Base-by-base conservation (phyloP, 1,284 basidiomycete genomes). In the Rhizoctonia solani region DNA sequence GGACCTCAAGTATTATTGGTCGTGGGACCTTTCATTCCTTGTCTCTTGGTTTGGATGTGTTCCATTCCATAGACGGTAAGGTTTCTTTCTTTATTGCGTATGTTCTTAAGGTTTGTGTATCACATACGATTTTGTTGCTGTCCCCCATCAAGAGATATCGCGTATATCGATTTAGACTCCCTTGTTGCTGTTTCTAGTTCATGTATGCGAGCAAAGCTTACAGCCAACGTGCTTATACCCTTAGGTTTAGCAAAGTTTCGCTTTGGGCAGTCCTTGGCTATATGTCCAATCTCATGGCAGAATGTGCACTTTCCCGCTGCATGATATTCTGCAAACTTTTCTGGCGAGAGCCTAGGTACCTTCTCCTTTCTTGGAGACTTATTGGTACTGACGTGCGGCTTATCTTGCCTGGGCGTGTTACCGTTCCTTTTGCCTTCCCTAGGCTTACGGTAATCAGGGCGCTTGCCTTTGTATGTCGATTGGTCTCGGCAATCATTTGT, bases 1-100 rank as follows among this genome's bases (percentile, higher is more conserved):
- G 21, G 0, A 76, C 71, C 0, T 72, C 69, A 1, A 78, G 70
- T 0, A 77, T 72, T 4, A 76, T 44, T 2, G 76, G 72, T 37
- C 73, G 72, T 0, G 77, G 75, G 0, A 76, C 70, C 0, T 69
- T 3, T 0, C 72, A 66, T 44, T 44, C 55, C 21, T 27, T 32
- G 25, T 59, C 30, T 27, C 76, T 59, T 2, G 25, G 50, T 53
- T 30, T 27, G 4, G 25, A 27, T 11, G 11, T 8, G 29, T 53
- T 53, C 14, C 25, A 30, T 29, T 53, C 50, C 27, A 53, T 29
- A 21, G 19, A 16, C 14, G 41, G 41, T 44, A n/a, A n/a, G 9
- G 16, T 16, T 21, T 5, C 41, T 16, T 44, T 16, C 41, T 44
- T 44, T 16, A 44, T 16, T 21, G 41, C 41, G n/a, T 44, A 44